Conservation (phyloP, 768 basidiomycete genomes). For the Termitomyces sp. region DNA sequence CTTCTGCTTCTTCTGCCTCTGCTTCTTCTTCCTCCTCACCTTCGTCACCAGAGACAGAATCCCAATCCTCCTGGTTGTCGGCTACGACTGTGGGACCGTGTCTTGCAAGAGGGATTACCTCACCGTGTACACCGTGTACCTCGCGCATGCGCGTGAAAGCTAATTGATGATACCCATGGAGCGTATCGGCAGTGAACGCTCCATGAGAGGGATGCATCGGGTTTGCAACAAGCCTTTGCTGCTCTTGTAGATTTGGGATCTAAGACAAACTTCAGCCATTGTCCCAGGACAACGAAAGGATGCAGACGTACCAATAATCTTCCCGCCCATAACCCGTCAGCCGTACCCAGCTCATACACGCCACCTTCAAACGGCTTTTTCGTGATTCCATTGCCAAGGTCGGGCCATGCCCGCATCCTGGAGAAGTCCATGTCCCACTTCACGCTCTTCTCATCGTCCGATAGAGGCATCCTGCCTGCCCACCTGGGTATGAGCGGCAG, state of each 20-base stretch:
- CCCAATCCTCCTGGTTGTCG: neutral
- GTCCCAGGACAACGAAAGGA: neutral
- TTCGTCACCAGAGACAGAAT: constrained; percentile 5
- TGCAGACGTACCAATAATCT: constrained; percentile 43
- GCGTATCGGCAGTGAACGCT: constrained; percentile 17
- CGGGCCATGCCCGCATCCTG: constrained; percentile 36
- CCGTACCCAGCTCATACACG: constrained; percentile 39
- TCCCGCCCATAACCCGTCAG: constrained; percentile 53
- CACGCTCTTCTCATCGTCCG: constrained; percentile 21
- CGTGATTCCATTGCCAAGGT: constrained; percentile 10
- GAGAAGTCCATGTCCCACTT: constrained; percentile 51
- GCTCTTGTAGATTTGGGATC: constrained; percentile 18
- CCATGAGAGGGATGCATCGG: constrained; percentile 16
- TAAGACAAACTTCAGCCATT: constrained; percentile 4
- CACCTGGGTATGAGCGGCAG: constrained; percentile 3
- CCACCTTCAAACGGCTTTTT: constrained; percentile 12
- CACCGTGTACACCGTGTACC: constrained; percentile 32
- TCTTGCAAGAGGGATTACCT: neutral
- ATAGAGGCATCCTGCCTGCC: constrained; percentile 11
- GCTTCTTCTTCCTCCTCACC: constrained; percentile 17
- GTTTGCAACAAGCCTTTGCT: constrained; percentile 10
- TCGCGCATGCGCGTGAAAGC: constrained; percentile 53
- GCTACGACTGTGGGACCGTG: neutral
- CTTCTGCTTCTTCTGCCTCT: too few species aligned
- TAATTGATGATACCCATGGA: neutral